phyloP scores from a whole-genome alignment of 371 early-diverging fungal genomes.

The Capniomyces stellatus region DNA sequence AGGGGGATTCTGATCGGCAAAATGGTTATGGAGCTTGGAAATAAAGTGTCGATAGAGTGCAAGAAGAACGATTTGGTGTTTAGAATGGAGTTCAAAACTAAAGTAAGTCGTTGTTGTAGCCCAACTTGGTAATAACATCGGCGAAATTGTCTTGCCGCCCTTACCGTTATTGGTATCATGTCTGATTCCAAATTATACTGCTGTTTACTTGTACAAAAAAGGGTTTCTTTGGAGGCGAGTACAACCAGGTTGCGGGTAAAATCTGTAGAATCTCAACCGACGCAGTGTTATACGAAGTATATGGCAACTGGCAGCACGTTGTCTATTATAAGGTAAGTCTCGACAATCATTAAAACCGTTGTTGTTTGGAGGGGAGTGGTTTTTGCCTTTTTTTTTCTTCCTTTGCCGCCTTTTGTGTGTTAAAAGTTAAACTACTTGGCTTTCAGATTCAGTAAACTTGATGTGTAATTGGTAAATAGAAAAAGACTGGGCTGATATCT shows the following conservation, averaged over 20 bases:
- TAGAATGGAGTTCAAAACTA: constrained; percentile 76
- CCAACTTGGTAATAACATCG: background rate
- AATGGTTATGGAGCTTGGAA: constrained; percentile 85
- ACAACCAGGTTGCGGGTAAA: constrained; percentile 65
- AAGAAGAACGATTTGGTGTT: constrained; percentile 49
- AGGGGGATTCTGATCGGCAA: constrained; percentile 82
- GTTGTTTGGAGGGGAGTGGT: no score
- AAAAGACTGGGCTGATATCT: no score
- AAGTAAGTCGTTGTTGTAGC: constrained; percentile 53
- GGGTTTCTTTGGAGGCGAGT: constrained; percentile 64
- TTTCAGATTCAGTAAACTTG: background rate
- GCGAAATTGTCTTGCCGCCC: no score
- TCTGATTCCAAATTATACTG: background rate
- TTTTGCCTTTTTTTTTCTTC: background rate
- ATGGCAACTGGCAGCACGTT: constrained; percentile 73
- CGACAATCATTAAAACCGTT: no score
- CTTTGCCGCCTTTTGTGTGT: background rate
- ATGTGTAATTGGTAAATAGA: no score
- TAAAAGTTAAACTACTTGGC: constrained; percentile 11
- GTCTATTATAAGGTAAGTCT: constrained; percentile 10
- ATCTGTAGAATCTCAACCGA: constrained; percentile 57
- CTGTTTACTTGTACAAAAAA: no score
- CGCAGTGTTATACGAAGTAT: constrained; percentile 43
- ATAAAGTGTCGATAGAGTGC: constrained; percentile 51
- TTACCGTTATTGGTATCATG: no score